Percentiles rank a stretch among this genome's conserved stretches.
Conservation (phyloP, 352 stramenopile genomes). For the Phytophthora cactorum region DNA sequence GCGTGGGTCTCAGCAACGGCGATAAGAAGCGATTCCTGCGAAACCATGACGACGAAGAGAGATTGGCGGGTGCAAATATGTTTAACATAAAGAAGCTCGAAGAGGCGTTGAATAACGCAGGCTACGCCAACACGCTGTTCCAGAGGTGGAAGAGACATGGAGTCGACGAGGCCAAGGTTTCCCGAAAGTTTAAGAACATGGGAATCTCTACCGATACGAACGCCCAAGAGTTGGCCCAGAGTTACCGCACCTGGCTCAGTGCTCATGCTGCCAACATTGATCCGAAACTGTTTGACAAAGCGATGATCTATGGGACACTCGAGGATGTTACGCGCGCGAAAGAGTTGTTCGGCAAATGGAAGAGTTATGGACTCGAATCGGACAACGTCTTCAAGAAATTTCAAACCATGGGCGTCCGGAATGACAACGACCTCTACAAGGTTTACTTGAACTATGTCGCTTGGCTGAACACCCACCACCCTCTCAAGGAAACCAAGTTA, state of each 20-base stretch:
- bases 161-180: not conserved
- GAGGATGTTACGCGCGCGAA: not conserved
- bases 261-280: not conserved
- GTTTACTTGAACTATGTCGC: slow-evolving; percentile 1
- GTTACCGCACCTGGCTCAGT: not conserved
- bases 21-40: not conserved
- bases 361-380: not conserved
- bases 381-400: slow-evolving; percentile 2
- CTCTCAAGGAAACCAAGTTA: not conserved
- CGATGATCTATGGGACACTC: not conserved
- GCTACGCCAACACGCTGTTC: slow-evolving; percentile 13
- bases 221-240: not conserved
- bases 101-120: not conserved
- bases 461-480: slow-evolving; percentile 6
- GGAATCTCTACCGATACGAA: not conserved
- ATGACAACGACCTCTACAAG: not conserved
- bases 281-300: slow-evolving; percentile 2
- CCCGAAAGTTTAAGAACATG: not conserved
- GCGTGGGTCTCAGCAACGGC: not conserved
- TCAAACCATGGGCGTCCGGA: not conserved
- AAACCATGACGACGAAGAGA: not conserved
- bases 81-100: slow-evolving; percentile 12
- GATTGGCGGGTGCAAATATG: slow-evolving; percentile 5
- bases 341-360: not conserved
- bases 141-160: slow-evolving; percentile 10